Evolutionary conservation across 495 filamentous ascomycete genomes (phyloP).

Genomic region (Schizothecium vesticola): DNA sequence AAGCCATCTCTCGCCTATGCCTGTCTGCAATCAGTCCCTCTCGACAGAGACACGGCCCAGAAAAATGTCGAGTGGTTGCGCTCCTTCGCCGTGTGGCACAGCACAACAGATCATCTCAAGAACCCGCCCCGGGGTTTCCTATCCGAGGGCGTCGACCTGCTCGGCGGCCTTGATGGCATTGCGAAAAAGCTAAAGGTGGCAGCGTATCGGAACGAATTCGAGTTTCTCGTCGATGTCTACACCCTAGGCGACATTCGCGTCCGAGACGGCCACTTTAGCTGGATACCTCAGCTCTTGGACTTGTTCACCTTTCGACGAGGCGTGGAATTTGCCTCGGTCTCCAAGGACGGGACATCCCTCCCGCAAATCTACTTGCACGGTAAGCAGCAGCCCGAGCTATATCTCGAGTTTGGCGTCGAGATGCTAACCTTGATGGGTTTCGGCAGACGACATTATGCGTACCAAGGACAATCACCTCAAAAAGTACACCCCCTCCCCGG

Average conservation of each 20-base stretch:
- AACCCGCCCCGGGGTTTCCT: constrained; percentile 38
- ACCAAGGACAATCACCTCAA: not conserved
- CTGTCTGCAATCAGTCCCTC: constrained; percentile 17
- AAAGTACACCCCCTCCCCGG: constrained; percentile 16
- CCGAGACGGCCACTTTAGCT: constrained; percentile 15
- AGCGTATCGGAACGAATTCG: constrained; percentile 42
- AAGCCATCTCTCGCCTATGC: constrained; percentile 16
- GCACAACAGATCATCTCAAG: constrained; percentile 38
- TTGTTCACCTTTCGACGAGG: constrained; percentile 12
- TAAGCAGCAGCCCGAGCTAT: not conserved
- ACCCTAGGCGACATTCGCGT: constrained; percentile 1
- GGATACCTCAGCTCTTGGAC: constrained; percentile 3
- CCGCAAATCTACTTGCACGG: constrained; percentile 16
- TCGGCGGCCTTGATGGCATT: constrained; percentile 34
- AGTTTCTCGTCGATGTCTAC: constrained; percentile 40
- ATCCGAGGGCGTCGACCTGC: constrained; percentile 36
- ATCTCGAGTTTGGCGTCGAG: not conserved
- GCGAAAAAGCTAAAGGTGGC: constrained; percentile 11
- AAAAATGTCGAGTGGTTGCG: constrained; percentile 12
- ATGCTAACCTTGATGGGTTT: not conserved
- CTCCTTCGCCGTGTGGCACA: constrained; percentile 26
- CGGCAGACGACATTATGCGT: constrained; percentile 12
- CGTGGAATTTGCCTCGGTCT: constrained; percentile 16
- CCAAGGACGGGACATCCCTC: constrained; percentile 5
- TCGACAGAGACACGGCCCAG: constrained; percentile 11